These are phyloP conservation scores for Cadophora gregata DNA, from an alignment of 2,329 filamentous ascomycete species.

Conservation along the genomic window DNA sequence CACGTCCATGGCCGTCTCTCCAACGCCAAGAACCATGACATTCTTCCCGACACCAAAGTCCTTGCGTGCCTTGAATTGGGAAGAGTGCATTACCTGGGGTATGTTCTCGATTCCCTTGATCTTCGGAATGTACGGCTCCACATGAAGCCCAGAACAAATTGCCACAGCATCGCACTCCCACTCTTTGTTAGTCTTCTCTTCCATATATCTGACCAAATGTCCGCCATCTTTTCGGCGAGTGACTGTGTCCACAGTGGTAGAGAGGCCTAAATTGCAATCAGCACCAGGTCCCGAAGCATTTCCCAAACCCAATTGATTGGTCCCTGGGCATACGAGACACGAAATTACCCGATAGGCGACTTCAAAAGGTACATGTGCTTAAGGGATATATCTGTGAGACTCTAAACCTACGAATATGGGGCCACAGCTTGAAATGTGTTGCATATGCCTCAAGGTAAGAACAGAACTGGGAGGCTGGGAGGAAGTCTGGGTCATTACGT, in stretches of 20 bases:
- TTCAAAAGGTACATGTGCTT: no score
- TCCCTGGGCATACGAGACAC: no score
- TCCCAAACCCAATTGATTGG: no score
- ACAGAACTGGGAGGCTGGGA: slow-evolving; percentile 47
- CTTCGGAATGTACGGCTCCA: slow-evolving; percentile 47
- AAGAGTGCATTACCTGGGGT: not conserved
- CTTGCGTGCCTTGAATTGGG: not conserved
- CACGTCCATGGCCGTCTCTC: not conserved
- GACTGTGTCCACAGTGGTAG: not conserved
- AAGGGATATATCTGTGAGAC: no score
- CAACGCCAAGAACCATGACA: not conserved
- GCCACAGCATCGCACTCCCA: slow-evolving; percentile 52
- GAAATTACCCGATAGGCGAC: no score
- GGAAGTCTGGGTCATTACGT: not conserved
- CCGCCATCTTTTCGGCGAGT: not conserved
- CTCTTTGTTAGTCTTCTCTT: not conserved
- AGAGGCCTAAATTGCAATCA: not conserved
- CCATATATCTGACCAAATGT: not conserved
- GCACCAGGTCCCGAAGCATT: no score
- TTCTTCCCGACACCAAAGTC: not conserved
- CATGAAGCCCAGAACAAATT: slow-evolving; percentile 53
- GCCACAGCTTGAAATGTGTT: slow-evolving; percentile 47
- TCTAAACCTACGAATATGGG: slow-evolving; percentile 41
- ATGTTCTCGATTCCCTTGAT: slow-evolving; percentile 47
- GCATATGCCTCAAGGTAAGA: slow-evolving; percentile 52